Conservation (phyloP, 108 stramenopile species). For the Pelagomonas calceolata region DNA sequence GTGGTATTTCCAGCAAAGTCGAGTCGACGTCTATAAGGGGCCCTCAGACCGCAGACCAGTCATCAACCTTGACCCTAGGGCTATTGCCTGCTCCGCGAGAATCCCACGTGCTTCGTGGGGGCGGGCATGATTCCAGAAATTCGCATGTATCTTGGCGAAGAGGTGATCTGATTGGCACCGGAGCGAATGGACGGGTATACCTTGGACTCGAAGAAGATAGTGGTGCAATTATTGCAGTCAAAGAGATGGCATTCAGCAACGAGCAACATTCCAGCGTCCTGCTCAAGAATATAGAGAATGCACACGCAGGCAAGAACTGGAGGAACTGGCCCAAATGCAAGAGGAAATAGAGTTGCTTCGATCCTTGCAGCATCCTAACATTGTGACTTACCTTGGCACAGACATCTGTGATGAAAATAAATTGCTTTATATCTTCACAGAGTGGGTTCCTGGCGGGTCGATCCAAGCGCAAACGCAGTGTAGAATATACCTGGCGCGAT, state of each 20-base stretch:
- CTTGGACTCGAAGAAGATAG: constrained; percentile 10
- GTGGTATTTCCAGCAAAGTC: too few relatives aligned
- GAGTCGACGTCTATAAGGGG: too few relatives aligned
- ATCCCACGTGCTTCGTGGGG: too few relatives aligned
- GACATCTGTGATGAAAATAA: constrained; percentile 1
- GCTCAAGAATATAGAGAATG: too few relatives aligned
- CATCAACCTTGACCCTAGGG: too few relatives aligned
- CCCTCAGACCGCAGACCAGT: too few relatives aligned
- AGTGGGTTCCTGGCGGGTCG: constrained; percentile 16
- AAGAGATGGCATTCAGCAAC: constrained; percentile 1
- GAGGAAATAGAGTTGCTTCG: constrained; percentile 15
- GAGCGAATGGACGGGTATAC: constrained; percentile 12
- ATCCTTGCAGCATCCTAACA: constrained; percentile 7
- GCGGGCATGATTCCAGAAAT: too few relatives aligned
- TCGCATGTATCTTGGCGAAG: neutral
- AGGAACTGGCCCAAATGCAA: constrained; percentile 5
- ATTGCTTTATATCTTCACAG: constrained; percentile 13
- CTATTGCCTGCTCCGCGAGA: too few relatives aligned
- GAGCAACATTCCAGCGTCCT: too few relatives aligned
- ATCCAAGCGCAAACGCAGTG: neutral
- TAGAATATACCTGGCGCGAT: too few relatives aligned
- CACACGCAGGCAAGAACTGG: constrained; percentile 8
- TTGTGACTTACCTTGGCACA: constrained; percentile 15
- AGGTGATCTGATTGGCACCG: constrained; percentile 15
- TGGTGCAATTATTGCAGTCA: constrained; percentile 12